Evolutionary conservation across 2,329 filamentous ascomycete species (phyloP).

Genomic region (Hawksworthiomyces lignivorus): DNA sequence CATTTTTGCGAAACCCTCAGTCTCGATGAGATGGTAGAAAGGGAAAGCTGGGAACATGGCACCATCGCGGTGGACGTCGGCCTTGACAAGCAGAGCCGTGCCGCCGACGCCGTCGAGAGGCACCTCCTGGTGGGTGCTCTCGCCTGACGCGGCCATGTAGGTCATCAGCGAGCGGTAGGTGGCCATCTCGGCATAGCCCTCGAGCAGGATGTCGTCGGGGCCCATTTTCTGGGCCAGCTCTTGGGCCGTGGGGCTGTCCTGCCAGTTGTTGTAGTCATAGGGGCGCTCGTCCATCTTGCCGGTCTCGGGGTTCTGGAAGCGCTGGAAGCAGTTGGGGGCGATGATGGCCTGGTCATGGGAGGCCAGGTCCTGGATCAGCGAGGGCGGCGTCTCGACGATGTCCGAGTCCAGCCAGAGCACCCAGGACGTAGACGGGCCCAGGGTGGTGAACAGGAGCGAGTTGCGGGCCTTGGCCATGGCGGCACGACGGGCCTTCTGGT

Average conservation of each 20-base stretch:
- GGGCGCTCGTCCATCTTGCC: slow-evolving; percentile 68
- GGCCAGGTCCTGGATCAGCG: slow-evolving; percentile 87
- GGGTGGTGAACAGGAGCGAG: slow-evolving; percentile 86
- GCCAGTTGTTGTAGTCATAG: slow-evolving; percentile 98
- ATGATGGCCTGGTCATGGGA: slow-evolving; percentile 83
- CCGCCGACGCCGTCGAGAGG: slow-evolving; percentile 89
- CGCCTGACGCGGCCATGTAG: slow-evolving; percentile 56
- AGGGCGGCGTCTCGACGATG: slow-evolving; percentile 77
- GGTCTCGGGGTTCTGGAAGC: slow-evolving; percentile 62
- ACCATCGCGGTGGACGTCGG: slow-evolving; percentile 91
- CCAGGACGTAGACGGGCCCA: slow-evolving; percentile 88
- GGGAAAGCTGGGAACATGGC: slow-evolving; percentile 97
- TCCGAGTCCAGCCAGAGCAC: slow-evolving; percentile 94
- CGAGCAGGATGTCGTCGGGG: slow-evolving; percentile 83
- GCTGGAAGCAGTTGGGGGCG: slow-evolving; percentile 92
- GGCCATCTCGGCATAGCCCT: slow-evolving; percentile 88
- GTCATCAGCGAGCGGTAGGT: slow-evolving; percentile 92
- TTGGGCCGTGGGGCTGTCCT: slow-evolving; percentile 75
- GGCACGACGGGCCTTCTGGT: slow-evolving; percentile 78
- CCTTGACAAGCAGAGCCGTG: slow-evolving; percentile 86
- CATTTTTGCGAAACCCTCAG: slow-evolving; percentile 98
- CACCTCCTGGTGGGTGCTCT: slow-evolving; percentile 55
- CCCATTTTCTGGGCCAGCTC: slow-evolving; percentile 73
- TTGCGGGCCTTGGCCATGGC: slow-evolving; percentile 93
- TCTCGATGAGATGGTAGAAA: slow-evolving; percentile 96